Conservation (phyloP, 208 protist genomes). For the Leishmania braziliensis region DNA sequence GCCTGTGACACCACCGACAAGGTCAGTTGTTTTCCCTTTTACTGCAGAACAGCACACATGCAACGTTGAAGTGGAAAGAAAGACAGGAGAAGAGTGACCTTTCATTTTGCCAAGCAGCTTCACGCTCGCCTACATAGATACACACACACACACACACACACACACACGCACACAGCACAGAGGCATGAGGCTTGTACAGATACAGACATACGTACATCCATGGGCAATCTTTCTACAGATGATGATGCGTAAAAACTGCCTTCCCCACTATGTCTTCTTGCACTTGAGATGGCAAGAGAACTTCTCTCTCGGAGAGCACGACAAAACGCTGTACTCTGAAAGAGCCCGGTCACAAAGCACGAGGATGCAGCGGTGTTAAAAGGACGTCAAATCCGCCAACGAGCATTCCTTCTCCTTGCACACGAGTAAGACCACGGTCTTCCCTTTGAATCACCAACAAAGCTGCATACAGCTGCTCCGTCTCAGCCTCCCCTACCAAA, state of each 20-base stretch:
- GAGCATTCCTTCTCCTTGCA: neutral
- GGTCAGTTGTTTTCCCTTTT: neutral
- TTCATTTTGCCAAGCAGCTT: neutral
- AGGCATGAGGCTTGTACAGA: neutral
- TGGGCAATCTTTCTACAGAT: neutral
- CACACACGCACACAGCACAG: neutral
- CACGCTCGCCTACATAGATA: too few relatives aligned
- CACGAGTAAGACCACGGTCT: neutral
- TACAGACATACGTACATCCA: constrained; percentile 1
- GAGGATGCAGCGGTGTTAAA: neutral
- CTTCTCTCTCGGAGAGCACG: neutral
- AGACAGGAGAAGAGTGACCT: neutral
- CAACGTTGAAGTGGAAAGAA: neutral
- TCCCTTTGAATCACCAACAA: neutral
- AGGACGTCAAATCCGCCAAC: neutral
- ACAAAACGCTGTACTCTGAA: neutral
- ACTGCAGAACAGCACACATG: neutral
- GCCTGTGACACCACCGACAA: neutral
- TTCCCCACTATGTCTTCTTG: neutral
- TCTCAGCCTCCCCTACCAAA: neutral
- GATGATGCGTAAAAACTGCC: neutral
- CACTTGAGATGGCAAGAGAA: neutral
- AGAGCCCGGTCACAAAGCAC: neutral
- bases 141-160: neutral
- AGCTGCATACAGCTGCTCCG: neutral